Evolutionary conservation across 495 filamentous ascomycete genomes (phyloP).

Genomic region (Astrocystis sublimbata): DNA sequence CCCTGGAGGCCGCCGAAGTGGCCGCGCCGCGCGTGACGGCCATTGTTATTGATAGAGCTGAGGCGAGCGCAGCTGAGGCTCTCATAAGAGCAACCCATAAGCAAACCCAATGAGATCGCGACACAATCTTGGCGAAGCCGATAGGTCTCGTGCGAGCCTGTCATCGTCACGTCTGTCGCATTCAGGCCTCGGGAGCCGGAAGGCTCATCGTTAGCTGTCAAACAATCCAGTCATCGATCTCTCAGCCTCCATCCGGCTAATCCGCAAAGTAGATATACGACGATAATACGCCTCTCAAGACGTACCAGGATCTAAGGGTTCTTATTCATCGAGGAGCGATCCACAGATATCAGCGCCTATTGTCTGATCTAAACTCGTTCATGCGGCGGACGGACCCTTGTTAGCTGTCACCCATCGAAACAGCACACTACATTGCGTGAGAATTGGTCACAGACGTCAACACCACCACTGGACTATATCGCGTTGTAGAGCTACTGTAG

Average conservation of each 20-base stretch:
- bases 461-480: background rate
- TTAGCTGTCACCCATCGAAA: background rate
- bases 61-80: slow-evolving; percentile 14
- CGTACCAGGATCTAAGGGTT: too few relatives aligned
- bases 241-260: slow-evolving; percentile 16
- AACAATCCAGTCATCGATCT: background rate
- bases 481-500: slow-evolving; percentile 1
- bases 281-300: slow-evolving; percentile 15
- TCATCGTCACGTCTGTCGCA: background rate
- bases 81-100: background rate
- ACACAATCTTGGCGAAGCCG: slow-evolving; percentile 8
- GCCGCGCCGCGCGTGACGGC: background rate
- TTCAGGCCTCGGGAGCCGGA: background rate
- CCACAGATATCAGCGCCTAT: background rate
- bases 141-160: slow-evolving; percentile 1
- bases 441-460: background rate
- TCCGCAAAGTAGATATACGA: background rate
- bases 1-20: slow-evolving; percentile 1
- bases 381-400: background rate
- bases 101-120: slow-evolving; percentile 1
- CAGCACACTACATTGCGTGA: background rate
- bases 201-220: slow-evolving; percentile 4
- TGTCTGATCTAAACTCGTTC: slow-evolving; percentile 1
- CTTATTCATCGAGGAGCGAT: background rate
- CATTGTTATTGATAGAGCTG: slow-evolving; percentile 1